Evolutionary conservation across 352 stramenopile genomes (phyloP).

Genomic region (Phytophthora citrophthora): DNA sequence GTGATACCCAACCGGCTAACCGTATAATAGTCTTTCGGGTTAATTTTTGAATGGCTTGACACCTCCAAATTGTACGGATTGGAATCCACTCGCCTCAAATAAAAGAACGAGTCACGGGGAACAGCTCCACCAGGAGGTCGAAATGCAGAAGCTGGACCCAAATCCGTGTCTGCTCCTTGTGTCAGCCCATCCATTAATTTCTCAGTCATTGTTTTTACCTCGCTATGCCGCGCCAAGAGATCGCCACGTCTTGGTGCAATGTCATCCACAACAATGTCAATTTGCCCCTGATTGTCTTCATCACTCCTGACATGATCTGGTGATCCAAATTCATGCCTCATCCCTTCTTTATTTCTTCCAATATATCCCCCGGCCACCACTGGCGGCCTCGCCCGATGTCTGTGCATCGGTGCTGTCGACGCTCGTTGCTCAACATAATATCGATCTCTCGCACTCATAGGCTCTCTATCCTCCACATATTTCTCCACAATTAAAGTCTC

Average conservation of each 20-base stretch:
- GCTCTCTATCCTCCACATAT: constrained; percentile 33
- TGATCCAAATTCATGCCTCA: neutral
- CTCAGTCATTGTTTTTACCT: constrained; percentile 73
- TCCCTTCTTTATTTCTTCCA: neutral
- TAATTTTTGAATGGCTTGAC: constrained; percentile 68
- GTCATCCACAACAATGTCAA: neutral
- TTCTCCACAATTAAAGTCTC: constrained; percentile 1
- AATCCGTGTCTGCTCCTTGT: neutral
- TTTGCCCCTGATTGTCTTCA: constrained; percentile 1
- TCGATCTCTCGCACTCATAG: constrained; percentile 61
- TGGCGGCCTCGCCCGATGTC: constrained; percentile 9
- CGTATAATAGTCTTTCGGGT: constrained; percentile 90
- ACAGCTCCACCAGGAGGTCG: constrained; percentile 7
- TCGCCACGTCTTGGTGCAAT: constrained; percentile 39
- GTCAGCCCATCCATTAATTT: constrained; percentile 52
- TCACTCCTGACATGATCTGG: neutral
- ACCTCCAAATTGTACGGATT: constrained; percentile 81
- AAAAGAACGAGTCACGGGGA: constrained; percentile 72
- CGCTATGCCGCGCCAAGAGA: constrained; percentile 48
- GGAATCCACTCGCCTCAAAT: constrained; percentile 68
- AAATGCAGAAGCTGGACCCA: neutral
- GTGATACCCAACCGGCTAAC: constrained; percentile 90
- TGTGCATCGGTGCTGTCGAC: constrained; percentile 38
- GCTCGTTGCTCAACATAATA: constrained; percentile 68
- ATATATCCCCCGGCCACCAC: constrained; percentile 5